Evolutionary conservation across 202 grass and related monocot species (phyloP), one percentile per base, ranked within the genome.

Genomic region (Schoenoplectus triqueter): DNA sequence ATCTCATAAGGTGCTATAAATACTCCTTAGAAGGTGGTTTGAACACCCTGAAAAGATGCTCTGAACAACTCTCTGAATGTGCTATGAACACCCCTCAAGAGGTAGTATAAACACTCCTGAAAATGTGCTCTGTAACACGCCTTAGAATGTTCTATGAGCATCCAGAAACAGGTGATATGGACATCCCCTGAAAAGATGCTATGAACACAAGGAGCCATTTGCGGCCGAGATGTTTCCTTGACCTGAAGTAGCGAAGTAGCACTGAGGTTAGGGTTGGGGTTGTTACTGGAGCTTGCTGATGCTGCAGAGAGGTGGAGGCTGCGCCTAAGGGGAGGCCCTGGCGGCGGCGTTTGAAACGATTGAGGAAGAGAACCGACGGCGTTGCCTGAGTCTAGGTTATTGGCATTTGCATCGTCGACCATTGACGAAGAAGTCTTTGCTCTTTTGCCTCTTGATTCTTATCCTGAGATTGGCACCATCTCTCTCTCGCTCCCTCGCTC

Each of bases 241-340:
- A 70, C 65, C 44, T 7, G 84, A 72, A 17, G 10, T 31, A 31
- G 31, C 31, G 31, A 31, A 31, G 31, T 40, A 50, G 69, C 8
- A 10, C 19, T 47, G 7, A 42, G 70, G 17, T 19, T 73, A 73
- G 81, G 69, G 41, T 0, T 21, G 21, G 59, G 85, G 65, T 13
- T 89, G 20, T n/a, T 80, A 20, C 21, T 59, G 42, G 51, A 11
- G 21, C 20, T 59, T 42, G 69, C 19, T 10, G 57, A 76, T 10
- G 69, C 11, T 2, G 40, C 75, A 48, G 20, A 82, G 47, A 95
- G 81, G 57, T 91, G 89, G 65, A 89, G 89, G 87, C 92, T 98
- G 80, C 95, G 88, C 49, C 92, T 90, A 6, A 49, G 85, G 19
- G 86, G 50, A 75, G 76, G 6, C 19, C 59, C 3, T 59, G 68